These are phyloP conservation scores for Eruca vesicaria DNA, from an alignment of 441 rosid genomes.

Conservation along the genomic window DNA sequence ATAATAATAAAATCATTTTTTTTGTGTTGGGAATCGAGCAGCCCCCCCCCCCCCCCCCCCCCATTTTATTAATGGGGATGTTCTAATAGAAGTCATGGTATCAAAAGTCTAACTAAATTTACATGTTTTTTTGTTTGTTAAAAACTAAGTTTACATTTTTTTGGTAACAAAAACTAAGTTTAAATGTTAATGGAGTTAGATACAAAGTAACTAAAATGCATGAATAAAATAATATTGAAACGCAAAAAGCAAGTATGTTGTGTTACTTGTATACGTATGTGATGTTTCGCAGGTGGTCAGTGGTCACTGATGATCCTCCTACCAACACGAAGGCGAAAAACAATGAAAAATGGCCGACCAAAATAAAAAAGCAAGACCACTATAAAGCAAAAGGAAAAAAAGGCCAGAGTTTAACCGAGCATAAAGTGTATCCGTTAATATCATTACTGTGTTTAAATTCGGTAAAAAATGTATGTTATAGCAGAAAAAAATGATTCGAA, in stretches of 20 bases:
- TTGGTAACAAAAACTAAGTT: not conserved
- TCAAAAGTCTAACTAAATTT: not conserved
- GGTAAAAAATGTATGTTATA: not conserved
- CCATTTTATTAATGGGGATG: no score
- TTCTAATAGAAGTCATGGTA: no score
- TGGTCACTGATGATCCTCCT: not conserved
- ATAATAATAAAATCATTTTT: no score
- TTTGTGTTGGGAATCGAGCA: no score
- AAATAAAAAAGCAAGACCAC: not conserved
- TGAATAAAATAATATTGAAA: not conserved
- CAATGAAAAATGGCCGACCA: constrained; percentile 18
- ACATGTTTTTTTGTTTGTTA: no score
- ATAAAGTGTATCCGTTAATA: not conserved
- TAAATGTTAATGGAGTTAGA: not conserved
- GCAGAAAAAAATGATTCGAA: not conserved
- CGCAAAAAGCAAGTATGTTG: not conserved
- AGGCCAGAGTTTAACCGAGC: not conserved
- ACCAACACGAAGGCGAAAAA: constrained; percentile 5
- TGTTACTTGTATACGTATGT: not conserved
- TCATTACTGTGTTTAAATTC: not conserved
- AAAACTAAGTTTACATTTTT: no score
- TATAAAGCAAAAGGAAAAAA: not conserved
- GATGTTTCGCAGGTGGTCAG: not conserved
- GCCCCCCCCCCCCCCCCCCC: no score
- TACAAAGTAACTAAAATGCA: not conserved